Evolutionary conservation across 768 basidiomycete species (phyloP), one percentile per base, ranked within the genome.

Genomic region (Trametes elegans): DNA sequence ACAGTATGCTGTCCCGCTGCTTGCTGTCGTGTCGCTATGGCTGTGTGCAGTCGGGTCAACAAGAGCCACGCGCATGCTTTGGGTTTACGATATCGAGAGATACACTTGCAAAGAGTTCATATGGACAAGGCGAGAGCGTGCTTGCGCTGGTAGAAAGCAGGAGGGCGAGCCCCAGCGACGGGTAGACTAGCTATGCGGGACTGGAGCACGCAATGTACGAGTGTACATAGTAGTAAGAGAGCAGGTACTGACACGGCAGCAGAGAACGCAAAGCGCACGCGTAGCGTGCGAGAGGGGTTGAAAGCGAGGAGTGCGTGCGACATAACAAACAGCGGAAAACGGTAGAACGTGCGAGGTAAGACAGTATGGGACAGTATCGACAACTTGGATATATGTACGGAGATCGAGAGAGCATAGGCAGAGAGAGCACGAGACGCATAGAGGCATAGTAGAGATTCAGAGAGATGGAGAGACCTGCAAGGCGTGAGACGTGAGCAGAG

Each of bases 101-200:
- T n/a, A n/a, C n/a, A n/a, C n/a, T n/a, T n/a, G n/a, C n/a, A n/a
- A n/a, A n/a, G n/a, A n/a, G n/a, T n/a, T n/a, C n/a, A n/a, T n/a
- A n/a, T n/a, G n/a, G n/a, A 59, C 27, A 52, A 44, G 46, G 54
- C 46, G 23, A 32, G 29, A 57, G 56, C 50, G 57, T 42, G 41
- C 57, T 59, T 31, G 57, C 52, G 57, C 57, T 59, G 40, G 42
- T 10, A 19, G 38, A 53, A 54, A 54, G 57, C 57, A 52, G 36
- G 21, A 43, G 24, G 19, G 28, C 24, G 48, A 45, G 35, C 47
- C 18, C 46, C 53, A 59, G 57, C 18, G 19, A 48, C 57, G 43
- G 34, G 6, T 59, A 59, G 57, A 59, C 57, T 59, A 54, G 57
- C 57, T 59, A 59, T 32, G 46, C 57, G 57, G 45, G 36, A 45